These are phyloP conservation scores for Coemansia sp. DNA, from an alignment of 192 early-diverging fungal species.

Conservation along the genomic window DNA sequence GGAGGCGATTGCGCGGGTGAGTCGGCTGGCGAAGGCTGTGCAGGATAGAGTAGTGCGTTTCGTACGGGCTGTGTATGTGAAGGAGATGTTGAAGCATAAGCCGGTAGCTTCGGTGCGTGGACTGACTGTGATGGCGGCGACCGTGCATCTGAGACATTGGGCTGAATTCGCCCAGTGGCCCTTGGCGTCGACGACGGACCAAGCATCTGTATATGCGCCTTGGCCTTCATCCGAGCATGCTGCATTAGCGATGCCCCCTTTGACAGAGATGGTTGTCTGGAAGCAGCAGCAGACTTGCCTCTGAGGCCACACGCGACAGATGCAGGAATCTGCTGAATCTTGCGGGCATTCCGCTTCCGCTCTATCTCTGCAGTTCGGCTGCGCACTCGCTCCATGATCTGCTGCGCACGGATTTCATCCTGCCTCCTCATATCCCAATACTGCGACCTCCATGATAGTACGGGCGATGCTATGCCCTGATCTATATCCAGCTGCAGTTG, in stretches of 20 bases:
- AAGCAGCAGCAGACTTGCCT: background rate
- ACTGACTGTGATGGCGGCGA: no score
- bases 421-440: constrained; percentile 31
- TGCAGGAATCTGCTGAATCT: constrained; percentile 16
- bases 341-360: constrained; percentile 27
- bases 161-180: background rate
- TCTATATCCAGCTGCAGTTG: constrained; percentile 11
- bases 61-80: no score
- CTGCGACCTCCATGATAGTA: constrained; percentile 31
- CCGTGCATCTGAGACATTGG: no score
- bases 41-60: background rate
- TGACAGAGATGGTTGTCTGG: background rate
- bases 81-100: no score
- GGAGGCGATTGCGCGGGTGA: constrained; percentile 40
- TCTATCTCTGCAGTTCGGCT: constrained; percentile 29
- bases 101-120: no score
- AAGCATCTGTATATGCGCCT: constrained; percentile 38
- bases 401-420: constrained; percentile 33
- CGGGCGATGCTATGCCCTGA: constrained; percentile 7
- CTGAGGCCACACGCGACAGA: background rate
- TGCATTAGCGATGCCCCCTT: constrained; percentile 27
- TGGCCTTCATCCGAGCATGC: constrained; percentile 30
- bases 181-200: background rate
- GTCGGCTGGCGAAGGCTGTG: constrained; percentile 18
- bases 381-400: constrained; percentile 39